Conservation (phyloP, 495 filamentous ascomycete genomes). For the Penicillium canescens region DNA sequence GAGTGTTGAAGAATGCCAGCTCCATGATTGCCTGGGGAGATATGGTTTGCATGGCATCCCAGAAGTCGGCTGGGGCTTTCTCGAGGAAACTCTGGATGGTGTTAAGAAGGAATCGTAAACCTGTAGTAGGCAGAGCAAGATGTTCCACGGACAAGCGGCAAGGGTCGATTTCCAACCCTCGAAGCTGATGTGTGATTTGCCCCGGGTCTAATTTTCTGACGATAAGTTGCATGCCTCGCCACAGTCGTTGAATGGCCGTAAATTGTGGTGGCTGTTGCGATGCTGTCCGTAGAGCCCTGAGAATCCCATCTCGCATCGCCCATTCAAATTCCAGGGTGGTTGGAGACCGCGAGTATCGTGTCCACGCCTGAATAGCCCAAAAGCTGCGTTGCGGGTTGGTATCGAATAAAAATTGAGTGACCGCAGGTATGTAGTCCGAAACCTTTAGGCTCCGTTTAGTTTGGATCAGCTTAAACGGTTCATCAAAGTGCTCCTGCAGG, state of each 20-base stretch:
- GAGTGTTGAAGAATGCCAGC: constrained; percentile 70
- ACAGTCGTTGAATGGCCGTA: constrained; percentile 62
- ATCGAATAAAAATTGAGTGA: constrained; percentile 79
- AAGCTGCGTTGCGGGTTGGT: constrained; percentile 53
- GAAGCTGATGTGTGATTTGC: constrained; percentile 73
- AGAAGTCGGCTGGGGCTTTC: constrained; percentile 75
- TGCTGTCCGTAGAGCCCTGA: constrained; percentile 34
- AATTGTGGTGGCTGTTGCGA: constrained; percentile 50
- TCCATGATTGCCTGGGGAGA: constrained; percentile 73
- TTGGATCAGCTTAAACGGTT: constrained; percentile 76
- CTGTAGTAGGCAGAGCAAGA: constrained; percentile 58
- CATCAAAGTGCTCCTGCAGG: constrained; percentile 65
- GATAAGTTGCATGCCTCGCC: constrained; percentile 72
- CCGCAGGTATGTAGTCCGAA: constrained; percentile 70
- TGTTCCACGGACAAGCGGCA: constrained; percentile 77
- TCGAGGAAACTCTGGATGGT: constrained; percentile 67
- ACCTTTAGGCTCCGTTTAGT: constrained; percentile 69
- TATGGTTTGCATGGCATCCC: constrained; percentile 80
- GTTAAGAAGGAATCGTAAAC: constrained; percentile 62
- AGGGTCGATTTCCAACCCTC: constrained; percentile 76
- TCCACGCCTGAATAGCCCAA: constrained; percentile 73
- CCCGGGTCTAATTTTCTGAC: constrained; percentile 68
- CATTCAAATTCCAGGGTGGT: constrained; percentile 75
- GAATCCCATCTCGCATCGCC: constrained; percentile 70
- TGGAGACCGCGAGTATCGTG: constrained; percentile 55